Evolutionary conservation across 768 basidiomycete genomes (phyloP).

Genomic region (Boletus reticuloceps): DNA sequence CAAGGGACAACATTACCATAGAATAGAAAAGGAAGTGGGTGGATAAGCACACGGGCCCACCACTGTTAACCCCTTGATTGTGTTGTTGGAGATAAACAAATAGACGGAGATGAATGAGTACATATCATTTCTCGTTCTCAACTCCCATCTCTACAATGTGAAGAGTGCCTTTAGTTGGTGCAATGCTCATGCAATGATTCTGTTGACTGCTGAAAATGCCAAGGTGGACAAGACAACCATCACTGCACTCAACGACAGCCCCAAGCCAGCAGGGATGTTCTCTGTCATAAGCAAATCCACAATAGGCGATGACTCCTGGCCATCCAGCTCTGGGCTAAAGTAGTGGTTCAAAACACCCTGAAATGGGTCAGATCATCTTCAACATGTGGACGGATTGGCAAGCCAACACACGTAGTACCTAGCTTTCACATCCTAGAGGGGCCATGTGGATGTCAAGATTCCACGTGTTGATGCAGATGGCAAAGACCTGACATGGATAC

Average conservation of each 20-base stretch:
- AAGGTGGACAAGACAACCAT: constrained; percentile 88
- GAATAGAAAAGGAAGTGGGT: not conserved
- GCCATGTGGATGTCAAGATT: constrained; percentile 64
- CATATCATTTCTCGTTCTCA: constrained; percentile 75
- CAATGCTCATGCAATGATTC: constrained; percentile 39
- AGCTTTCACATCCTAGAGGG: constrained; percentile 75
- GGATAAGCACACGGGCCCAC: constrained; percentile 54
- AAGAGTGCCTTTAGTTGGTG: constrained; percentile 56
- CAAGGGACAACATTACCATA: not conserved
- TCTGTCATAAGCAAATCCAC: constrained; percentile 80
- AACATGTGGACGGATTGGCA: not conserved
- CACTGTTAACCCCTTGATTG: constrained; percentile 62
- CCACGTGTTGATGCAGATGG: constrained; percentile 55
- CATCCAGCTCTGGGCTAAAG: constrained; percentile 35
- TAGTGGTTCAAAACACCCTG: constrained; percentile 69
- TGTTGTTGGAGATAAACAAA: constrained; percentile 5
- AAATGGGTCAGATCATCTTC: not conserved
- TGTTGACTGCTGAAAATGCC: constrained; percentile 75
- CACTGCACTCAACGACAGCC: constrained; percentile 84
- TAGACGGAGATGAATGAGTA: not conserved
- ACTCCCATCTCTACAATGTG: constrained; percentile 81
- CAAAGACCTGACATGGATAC: constrained; percentile 58
- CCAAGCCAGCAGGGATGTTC: constrained; percentile 81
- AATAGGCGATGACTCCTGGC: constrained; percentile 37
- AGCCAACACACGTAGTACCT: constrained; percentile 69